Evolutionary conservation across 129 eudicot species (phyloP).

Genomic region (Centaurea solstitialis): DNA sequence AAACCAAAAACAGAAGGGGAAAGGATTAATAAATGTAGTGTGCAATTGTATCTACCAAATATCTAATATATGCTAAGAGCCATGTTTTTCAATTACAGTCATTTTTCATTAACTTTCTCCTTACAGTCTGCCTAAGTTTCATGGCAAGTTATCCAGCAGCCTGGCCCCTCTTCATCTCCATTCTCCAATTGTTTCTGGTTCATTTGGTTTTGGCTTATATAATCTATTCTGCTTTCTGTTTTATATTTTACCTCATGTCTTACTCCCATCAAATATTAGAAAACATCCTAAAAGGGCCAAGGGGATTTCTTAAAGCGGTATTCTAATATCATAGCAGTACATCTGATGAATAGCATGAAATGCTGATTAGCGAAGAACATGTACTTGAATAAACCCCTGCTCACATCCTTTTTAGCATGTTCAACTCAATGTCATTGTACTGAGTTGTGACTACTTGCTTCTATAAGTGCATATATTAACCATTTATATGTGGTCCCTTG

Average conservation of each 20-base stretch:
- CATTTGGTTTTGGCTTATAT: not conserved
- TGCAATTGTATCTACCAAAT: not conserved
- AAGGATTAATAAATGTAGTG: not conserved
- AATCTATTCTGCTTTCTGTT: not conserved
- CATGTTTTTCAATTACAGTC: not conserved
- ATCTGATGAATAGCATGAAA: not conserved
- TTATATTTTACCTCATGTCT: not conserved
- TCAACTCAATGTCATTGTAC: not conserved
- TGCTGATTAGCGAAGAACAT: not conserved
- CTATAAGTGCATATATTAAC: not conserved
- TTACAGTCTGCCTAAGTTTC: not conserved
- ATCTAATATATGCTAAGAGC: not conserved
- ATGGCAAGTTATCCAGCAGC: not conserved
- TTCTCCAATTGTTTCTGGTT: not conserved
- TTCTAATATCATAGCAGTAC: not conserved
- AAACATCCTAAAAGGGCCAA: not conserved
- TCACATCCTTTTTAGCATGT: not conserved
- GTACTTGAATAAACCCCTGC: not conserved
- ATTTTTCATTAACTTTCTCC: not conserved
- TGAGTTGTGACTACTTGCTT: conserved; percentile 1
- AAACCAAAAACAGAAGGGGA: not conserved
- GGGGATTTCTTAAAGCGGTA: not conserved
- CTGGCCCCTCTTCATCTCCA: not conserved
- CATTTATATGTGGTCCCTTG: not conserved
- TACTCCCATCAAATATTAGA: not conserved